Conservation (phyloP, 2,329 filamentous ascomycete species). For the Tolypocladium pustulatum region DNA sequence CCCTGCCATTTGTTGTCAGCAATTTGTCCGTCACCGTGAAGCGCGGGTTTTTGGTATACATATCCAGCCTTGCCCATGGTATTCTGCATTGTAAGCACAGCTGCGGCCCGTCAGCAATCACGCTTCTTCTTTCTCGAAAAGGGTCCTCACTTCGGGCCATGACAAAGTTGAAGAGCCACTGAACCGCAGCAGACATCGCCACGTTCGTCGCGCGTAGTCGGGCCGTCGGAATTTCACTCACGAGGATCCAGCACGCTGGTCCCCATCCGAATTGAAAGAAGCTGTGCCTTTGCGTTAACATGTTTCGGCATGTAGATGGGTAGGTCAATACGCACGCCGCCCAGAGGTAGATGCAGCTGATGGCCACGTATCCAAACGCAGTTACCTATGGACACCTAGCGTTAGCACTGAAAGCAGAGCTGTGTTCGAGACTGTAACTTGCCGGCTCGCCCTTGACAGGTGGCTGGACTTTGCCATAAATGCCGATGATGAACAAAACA, state of each 20-base stretch:
- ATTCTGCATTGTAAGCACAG: constrained; percentile 57
- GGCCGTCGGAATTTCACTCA: constrained; percentile 57
- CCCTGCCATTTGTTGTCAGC: constrained; percentile 23
- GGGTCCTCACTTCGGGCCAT: constrained; percentile 43
- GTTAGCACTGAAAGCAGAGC: not conserved
- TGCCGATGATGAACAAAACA: constrained; percentile 60
- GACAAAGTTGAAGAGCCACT: constrained; percentile 68
- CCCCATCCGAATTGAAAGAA: constrained; percentile 65
- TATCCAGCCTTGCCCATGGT: constrained; percentile 32
- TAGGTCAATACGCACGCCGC: constrained; percentile 31
- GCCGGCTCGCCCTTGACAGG: constrained; percentile 40
- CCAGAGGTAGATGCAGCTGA: constrained; percentile 64
- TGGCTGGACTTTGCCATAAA: constrained; percentile 54
- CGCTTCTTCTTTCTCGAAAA: not conserved
- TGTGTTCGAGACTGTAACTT: constrained; percentile 6
- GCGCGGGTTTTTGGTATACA: constrained; percentile 15
- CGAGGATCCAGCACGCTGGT: constrained; percentile 62
- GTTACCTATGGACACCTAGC: constrained; percentile 30
- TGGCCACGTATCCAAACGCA: constrained; percentile 57
- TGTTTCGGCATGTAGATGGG: not conserved
- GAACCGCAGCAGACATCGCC: constrained; percentile 55
- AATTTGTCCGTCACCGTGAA: not conserved
- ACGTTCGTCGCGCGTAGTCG: constrained; percentile 58
- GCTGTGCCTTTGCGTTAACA: constrained; percentile 13
- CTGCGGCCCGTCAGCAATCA: constrained; percentile 8